phyloP scores from a whole-genome alignment of 352 stramenopile species.

The Globisporangium cylindrosporum region DNA sequence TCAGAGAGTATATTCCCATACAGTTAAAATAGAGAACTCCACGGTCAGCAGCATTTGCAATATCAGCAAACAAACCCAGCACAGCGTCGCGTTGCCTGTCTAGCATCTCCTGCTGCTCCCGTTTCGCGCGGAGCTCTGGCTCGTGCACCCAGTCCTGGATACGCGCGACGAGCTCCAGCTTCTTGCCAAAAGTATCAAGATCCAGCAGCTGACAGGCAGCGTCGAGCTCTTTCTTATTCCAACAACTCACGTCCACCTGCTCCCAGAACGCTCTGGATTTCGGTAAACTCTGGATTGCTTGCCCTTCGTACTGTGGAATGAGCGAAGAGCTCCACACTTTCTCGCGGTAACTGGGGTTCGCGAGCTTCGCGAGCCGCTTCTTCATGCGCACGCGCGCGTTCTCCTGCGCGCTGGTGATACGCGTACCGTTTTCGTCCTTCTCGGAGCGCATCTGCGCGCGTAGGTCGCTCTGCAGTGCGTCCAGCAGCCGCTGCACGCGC shows the following conservation, averaged over 20 bases:
- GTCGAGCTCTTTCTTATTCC: constrained; percentile 54
- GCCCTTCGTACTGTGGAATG: constrained; percentile 41
- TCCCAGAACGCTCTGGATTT: constrained; percentile 66
- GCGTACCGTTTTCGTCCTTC: constrained; percentile 30
- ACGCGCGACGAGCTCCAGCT: constrained; percentile 54
- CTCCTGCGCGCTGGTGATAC: constrained; percentile 18
- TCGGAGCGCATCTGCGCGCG: constrained; percentile 56
- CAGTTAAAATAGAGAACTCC: not conserved
- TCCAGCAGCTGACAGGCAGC: constrained; percentile 58
- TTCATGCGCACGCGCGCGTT: constrained; percentile 38
- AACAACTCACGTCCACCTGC: constrained; percentile 43
- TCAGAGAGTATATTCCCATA: not conserved
- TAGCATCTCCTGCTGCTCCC: constrained; percentile 31
- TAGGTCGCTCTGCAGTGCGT: constrained; percentile 56
- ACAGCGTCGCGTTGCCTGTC: constrained; percentile 39
- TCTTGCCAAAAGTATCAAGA: constrained; percentile 47
- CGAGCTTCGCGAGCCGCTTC: constrained; percentile 41
- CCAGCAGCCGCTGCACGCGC: constrained; percentile 53
- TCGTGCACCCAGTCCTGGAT: constrained; percentile 75
- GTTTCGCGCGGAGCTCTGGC: constrained; percentile 37
- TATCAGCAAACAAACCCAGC: constrained; percentile 28
- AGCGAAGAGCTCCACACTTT: constrained; percentile 42
- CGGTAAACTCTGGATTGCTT: constrained; percentile 46
- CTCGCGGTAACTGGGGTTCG: constrained; percentile 44
- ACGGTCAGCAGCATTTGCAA: not conserved